Base-by-base conservation (phyloP, 1,284 basidiomycete genomes). In the Cutaneotrichosporon dermatis region DNA sequence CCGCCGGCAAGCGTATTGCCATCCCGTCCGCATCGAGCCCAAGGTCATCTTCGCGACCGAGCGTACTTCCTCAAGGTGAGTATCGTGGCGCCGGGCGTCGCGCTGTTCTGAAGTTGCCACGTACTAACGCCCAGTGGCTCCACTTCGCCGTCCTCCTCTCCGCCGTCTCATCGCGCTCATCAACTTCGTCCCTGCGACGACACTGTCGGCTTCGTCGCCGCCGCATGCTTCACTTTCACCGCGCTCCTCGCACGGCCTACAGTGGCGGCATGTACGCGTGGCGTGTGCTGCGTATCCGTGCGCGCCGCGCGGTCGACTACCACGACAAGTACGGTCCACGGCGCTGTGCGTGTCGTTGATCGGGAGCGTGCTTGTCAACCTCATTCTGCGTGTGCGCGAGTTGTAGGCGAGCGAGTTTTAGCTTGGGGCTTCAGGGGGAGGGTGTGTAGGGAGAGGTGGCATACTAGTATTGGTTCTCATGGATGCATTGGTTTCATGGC, bases 31-130 rank as follows among this genome's bases (percentile, higher is more conserved):
- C 54, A 85, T 99, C 58, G 95, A 99, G 79, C 95, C 95, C 41
- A 99, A 99, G 80, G 76, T 78, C 46, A 96, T 96, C 74, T 99
- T 98, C 76, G 95, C 95, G 3, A 90, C 90, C 50, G 95, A 93
- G 87, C 66, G 77, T 41, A 79, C 77, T 79, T 79, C 70, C 64
- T 78, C 53, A 90, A 88, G 65, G 72, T 72, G n/a, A 51, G 50
- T 51, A 4, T 50, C 59, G 67, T 61, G 6, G 9, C 39, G 12
- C 39, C 39, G 12, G n/a, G 10, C 34, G 25, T 25, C 25, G 9
- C 48, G 48, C 25, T 42, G 73, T 25, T 25, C 25, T 25, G 25
- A 25, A 25, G 25, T 25, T 25, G 25, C 44, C 8, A 16, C 2
- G 3, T 33, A 15, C 44, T 46, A 25, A 46, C 44, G 4, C 44